Evolutionary conservation across 2,329 filamentous ascomycete genomes (phyloP).

Genomic region (Fusarium anguioides): DNA sequence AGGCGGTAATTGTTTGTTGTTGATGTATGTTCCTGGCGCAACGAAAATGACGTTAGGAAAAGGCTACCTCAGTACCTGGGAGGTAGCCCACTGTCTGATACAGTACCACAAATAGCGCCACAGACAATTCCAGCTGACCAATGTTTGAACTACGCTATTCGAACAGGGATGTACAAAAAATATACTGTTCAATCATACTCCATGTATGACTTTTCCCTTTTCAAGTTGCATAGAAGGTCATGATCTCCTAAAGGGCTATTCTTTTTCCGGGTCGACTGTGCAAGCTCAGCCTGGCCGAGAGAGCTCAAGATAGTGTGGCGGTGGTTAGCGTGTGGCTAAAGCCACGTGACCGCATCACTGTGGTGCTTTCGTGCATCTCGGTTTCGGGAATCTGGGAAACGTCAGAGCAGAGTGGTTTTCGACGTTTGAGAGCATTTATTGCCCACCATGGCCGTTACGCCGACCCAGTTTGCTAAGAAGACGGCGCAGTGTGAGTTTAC

Average conservation of each 20-base stretch:
- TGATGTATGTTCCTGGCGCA: not conserved
- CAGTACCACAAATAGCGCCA: too few species aligned
- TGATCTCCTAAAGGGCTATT: not conserved
- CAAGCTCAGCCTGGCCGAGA: too few species aligned
- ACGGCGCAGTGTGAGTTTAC: constrained; percentile 77
- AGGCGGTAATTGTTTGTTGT: not conserved
- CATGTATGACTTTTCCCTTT: too few species aligned
- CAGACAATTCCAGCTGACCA: too few species aligned
- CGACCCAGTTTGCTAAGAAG: constrained; percentile 88
- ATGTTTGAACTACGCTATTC: too few species aligned
- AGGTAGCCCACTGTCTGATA: too few species aligned
- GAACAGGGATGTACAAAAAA: too few species aligned
- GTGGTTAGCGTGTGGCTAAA: constrained; percentile 33
- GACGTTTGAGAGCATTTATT: constrained; percentile 51
- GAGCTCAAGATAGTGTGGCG: constrained; percentile 35
- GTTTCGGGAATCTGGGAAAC: constrained; percentile 44
- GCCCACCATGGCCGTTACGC: constrained; percentile 84
- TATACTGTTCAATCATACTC: too few species aligned
- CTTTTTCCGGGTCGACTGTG: not conserved
- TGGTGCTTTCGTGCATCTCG: constrained; percentile 44
- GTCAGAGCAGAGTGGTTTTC: constrained; percentile 47
- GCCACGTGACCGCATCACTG: constrained; percentile 46
- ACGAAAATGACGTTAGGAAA: constrained; percentile 1
- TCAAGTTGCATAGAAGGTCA: too few species aligned
- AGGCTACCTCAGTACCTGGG: too few species aligned